Conservation (phyloP, 306 rosid species). For the Acmispon strigosus region DNA sequence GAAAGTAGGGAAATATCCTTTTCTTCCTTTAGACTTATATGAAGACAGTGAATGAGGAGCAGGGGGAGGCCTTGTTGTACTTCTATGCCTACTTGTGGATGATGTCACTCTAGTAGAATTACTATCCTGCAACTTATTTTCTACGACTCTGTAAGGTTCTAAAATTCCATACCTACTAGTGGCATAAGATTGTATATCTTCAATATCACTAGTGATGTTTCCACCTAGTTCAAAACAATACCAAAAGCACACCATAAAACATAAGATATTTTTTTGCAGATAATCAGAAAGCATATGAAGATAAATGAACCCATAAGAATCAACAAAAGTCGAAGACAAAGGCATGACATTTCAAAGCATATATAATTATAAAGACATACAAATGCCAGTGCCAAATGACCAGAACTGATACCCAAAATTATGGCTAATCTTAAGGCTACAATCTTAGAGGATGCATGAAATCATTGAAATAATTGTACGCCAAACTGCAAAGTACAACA, state of each 20-base stretch:
- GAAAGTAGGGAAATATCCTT: constrained; percentile 23
- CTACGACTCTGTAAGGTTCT: constrained; percentile 27
- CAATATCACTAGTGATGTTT: constrained; percentile 40
- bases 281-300: constrained; percentile 12
- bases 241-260: constrained; percentile 31
- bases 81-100: constrained; percentile 19
- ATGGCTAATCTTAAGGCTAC: not conserved
- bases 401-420: not conserved
- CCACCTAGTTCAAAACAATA: constrained; percentile 51
- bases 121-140: constrained; percentile 24
- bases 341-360: not conserved
- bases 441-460: not conserved
- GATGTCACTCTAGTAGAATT: constrained; percentile 32
- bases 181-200: constrained; percentile 31
- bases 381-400: not conserved
- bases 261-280: constrained; percentile 12
- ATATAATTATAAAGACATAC: not conserved
- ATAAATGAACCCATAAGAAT: constrained; percentile 8
- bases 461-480: not conserved
- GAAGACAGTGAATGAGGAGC: constrained; percentile 12
- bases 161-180: constrained; percentile 24
- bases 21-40: constrained; percentile 24
- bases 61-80: constrained; percentile 19
- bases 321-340: not conserved
- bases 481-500: not conserved